Percentiles rank a stretch among this genome's conserved stretches.
Evolutionary conservation across 2,329 filamentous ascomycete species (phyloP).

Genomic region (Microcyclospora tardicrescens): DNA sequence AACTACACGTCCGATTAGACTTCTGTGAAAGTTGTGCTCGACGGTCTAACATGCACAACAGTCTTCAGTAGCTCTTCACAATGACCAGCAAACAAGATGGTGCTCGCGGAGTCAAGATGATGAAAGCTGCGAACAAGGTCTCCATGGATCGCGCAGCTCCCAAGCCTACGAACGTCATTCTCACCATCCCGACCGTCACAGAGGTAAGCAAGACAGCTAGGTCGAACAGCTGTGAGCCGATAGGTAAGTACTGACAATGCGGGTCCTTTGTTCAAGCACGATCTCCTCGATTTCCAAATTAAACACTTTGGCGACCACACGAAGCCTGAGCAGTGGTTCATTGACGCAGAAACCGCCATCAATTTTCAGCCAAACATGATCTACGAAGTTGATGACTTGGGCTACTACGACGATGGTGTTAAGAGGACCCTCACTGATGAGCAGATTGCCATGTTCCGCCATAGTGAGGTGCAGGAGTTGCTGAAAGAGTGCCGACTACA

Average conservation of each 20-base stretch:
- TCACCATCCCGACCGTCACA: constrained; percentile 13
- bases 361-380: constrained; percentile 22
- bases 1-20: no score
- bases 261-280: constrained; percentile 22
- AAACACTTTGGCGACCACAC: constrained; percentile 30
- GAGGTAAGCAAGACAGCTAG: constrained; percentile 15
- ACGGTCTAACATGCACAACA: no score
- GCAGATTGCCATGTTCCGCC: constrained; percentile 79
- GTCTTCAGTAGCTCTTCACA: no score
- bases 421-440: constrained; percentile 85
- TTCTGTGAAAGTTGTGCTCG: no score
- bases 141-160: constrained; percentile 4
- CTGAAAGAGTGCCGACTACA: constrained; percentile 34
- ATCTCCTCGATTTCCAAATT: constrained; percentile 31
- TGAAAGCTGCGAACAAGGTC: constrained; percentile 6
- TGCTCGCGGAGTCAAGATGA: neutral
- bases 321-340: constrained; percentile 22
- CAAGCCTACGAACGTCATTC: neutral
- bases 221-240: neutral
- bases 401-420: constrained; percentile 74
- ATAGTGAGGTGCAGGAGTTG: constrained; percentile 69
- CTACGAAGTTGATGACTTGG: constrained; percentile 52
- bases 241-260: constrained; percentile 21
- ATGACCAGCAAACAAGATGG: no score
- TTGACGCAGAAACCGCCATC: constrained; percentile 15